Base-by-base conservation (phyloP, 73 alveolate species). In the Blepharisma stoltei region DNA sequence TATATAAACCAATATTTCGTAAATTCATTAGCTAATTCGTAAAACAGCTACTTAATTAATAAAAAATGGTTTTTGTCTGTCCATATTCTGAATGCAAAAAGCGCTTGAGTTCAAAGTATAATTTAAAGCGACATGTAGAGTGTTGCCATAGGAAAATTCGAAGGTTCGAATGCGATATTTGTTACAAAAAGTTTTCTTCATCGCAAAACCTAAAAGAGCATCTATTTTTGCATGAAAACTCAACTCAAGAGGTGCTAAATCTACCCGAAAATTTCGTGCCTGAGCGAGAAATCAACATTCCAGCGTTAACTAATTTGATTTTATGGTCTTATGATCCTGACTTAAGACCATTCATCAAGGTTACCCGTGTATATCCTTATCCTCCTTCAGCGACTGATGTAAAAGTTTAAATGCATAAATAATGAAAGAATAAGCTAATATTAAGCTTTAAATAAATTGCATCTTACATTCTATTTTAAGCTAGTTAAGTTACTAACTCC, bases 31-130 rank as follows among this genome's bases (percentile, higher is more conserved):
- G 41, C 3, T 32, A 32, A 32, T 32, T 32, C 41, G 41, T 32
- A 32, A 32, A 32, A 32, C 41, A 32, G 41, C 41, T 32, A 32
- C 0, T 32, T 32, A 32, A 32, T 32, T 32, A 32, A 32, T 32
- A 60, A 60, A 14, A 60, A 60, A 60, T 60, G 73, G 73, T 60
- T 20, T 60, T 14, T 60, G 46, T 25, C 73, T 60, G 73, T 25
- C 73, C 73, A 1, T n/a, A 14, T 38, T 38, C 65, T 50, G 65
- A 18, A 50, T 50, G 65, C 65, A 50, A 50, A 11, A 50, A 50
- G 21, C n/a, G n/a, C 65, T 18, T 50, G 65, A 50, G 65, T 4
- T 50, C 65, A 50, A 50, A 50, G 21, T 50, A 50, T 4, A 50
- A 50, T 18, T 50, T 50, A 50, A 50, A 50, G 21, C n/a, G 65